Evolutionary conservation across 176 grass and related monocot species (phyloP).

Genomic region (maize (Zea mays)): Zm-B73-REFERENCE-NAM-5.0 NC_050105.1:67270001-67270500

Average conservation of each 20-base stretch:
- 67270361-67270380: constrained; percentile 58
- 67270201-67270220: background rate
- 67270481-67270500: constrained; percentile 1
- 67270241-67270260: background rate
- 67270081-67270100: background rate
- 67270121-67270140: background rate
- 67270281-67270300: constrained; percentile 19
- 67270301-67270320: constrained; percentile 16
- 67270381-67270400: constrained; percentile 83
- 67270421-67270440: constrained; percentile 41
- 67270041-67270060: background rate
- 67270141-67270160: background rate
- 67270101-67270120: background rate
- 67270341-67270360: constrained; percentile 64
- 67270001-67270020: background rate
- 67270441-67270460: background rate
- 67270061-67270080: background rate
- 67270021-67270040: background rate
- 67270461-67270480: background rate
- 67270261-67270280: background rate
- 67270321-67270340: constrained; percentile 57
- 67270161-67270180: background rate
- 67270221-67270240: background rate
- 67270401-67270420: constrained; percentile 89
- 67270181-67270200: background rate